These are phyloP conservation scores for Angomonas ambiguus DNA, from an alignment of 208 protist species.

Conservation along the genomic window DNA sequence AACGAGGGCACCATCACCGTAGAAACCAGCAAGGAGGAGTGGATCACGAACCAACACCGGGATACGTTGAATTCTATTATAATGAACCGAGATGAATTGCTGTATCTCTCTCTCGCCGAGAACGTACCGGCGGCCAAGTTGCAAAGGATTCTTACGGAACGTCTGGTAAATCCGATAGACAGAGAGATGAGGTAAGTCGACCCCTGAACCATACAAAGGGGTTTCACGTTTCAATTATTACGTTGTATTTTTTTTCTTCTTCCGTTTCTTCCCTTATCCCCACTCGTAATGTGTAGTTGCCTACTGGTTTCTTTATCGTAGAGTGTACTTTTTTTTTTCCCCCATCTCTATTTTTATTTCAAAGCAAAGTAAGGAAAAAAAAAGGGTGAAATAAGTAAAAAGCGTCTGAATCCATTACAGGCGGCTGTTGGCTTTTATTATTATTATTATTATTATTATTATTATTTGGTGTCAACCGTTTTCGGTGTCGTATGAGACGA, in stretches of 20 bases:
- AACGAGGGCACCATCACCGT: slow-evolving; percentile 81
- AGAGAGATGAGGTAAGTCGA: slow-evolving; percentile 15
- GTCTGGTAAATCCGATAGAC: slow-evolving; percentile 56
- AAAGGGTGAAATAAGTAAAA: too few species aligned
- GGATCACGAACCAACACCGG: slow-evolving; percentile 82
- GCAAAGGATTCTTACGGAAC: slow-evolving; percentile 74
- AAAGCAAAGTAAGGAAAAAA: background rate
- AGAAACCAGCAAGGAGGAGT: slow-evolving; percentile 82
- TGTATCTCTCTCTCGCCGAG: slow-evolving; percentile 72
- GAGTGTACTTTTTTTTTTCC: slow-evolving; percentile 1
- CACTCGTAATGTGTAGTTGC: too few species aligned
- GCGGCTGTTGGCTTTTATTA: too few species aligned
- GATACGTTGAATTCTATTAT: slow-evolving; percentile 82
- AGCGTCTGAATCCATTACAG: too few species aligned
- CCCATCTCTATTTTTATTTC: background rate
- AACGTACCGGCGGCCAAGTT: slow-evolving; percentile 74
- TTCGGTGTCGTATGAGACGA: background rate
- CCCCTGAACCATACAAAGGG: background rate
- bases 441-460: background rate
- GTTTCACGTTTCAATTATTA: background rate
- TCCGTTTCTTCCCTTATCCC: background rate
- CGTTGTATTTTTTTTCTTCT: slow-evolving; percentile 4
- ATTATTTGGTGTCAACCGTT: background rate
- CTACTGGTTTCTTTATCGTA: too few species aligned
- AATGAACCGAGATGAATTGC: slow-evolving; percentile 55